Conservation (phyloP, 108 stramenopile genomes). For the Cyclostephanos invisitatus region DNA sequence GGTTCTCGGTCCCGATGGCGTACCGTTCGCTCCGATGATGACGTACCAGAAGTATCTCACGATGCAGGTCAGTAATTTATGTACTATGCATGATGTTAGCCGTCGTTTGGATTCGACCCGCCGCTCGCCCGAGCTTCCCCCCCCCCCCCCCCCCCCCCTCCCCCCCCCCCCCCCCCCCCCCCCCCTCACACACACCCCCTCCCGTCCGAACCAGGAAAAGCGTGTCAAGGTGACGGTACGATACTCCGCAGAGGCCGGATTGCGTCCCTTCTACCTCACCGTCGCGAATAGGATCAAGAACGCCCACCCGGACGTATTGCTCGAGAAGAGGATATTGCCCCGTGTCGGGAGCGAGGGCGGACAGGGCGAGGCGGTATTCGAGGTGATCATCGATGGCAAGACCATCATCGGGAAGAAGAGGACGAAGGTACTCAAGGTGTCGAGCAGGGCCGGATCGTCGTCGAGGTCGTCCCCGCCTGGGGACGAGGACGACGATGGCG, state of each 20-base stretch:
- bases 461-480: not conserved
- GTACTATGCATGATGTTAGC: not conserved
- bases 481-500: constrained; percentile 22
- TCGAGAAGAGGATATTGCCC: constrained; percentile 67
- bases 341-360: constrained; percentile 11
- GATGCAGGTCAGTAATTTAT: constrained; percentile 60
- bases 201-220: constrained; percentile 49
- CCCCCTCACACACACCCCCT: too few species aligned
- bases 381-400: constrained; percentile 79
- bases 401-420: constrained; percentile 62
- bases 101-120: too few species aligned
- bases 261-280: constrained; percentile 78
- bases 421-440: constrained; percentile 43
- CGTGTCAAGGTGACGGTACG: constrained; percentile 75
- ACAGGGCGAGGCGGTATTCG: constrained; percentile 54
- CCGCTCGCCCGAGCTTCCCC: constrained; percentile 24
- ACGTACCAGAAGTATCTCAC: constrained; percentile 66
- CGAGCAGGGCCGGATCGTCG: constrained; percentile 27
- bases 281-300: constrained; percentile 74
- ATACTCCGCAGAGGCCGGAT: constrained; percentile 61
- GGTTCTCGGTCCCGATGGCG: constrained; percentile 10
- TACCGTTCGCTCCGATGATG: constrained; percentile 50
- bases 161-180: too few species aligned
- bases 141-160: not conserved
- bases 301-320: constrained; percentile 67